Conservation (phyloP, 2,329 filamentous ascomycete genomes). For the Claviceps pusilla region DNA sequence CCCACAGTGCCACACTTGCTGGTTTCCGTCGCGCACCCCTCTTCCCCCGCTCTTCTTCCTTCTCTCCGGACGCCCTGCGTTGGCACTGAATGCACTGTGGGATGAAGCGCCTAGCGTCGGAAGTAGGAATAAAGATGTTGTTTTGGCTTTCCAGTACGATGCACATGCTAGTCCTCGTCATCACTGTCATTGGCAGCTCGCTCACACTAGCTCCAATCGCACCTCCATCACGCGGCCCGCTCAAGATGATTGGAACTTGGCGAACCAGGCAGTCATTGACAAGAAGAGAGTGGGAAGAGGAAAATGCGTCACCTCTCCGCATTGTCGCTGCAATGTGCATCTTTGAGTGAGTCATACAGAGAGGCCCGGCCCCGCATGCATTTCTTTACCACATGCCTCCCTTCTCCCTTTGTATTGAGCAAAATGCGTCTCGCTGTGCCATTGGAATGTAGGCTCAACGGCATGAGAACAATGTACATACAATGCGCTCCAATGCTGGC, state of each 20-base stretch:
- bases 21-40: not conserved
- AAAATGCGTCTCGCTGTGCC: not conserved
- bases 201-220: not conserved
- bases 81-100: not conserved
- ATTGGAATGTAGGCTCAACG: not conserved
- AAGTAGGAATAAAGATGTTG: not conserved
- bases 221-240: constrained; percentile 2
- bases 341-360: not conserved
- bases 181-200: not conserved
- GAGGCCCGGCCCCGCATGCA: not conserved
- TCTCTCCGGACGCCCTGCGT: not conserved
- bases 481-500: not conserved
- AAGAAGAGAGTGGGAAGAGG: not conserved
- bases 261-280: not conserved
- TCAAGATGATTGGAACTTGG: not conserved
- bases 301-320: not conserved
- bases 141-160: not conserved
- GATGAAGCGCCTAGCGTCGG: not conserved
- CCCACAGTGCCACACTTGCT: too few species aligned
- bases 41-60: not conserved
- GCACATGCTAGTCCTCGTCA: not conserved
- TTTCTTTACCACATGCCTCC: not conserved
- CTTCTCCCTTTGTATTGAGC: not conserved
- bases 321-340: not conserved
- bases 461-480: not conserved